Percentiles rank a stretch among this genome's conserved stretches.
Conservation (phyloP, 768 basidiomycete species). For the Termitomyces sp. region DNA sequence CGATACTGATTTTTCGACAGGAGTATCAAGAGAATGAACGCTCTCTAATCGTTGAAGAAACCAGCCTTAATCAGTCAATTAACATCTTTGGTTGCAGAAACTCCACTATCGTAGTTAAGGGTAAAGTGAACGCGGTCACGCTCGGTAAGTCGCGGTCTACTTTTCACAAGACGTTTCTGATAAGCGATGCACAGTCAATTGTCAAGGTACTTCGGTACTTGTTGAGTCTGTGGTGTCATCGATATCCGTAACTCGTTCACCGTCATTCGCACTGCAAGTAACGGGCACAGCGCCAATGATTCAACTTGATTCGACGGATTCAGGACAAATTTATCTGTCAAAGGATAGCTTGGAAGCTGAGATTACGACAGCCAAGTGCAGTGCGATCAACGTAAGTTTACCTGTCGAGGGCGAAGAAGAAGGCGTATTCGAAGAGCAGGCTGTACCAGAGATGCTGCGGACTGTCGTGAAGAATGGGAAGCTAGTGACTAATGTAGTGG, state of each 20-base stretch:
- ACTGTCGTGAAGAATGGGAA: slow-evolving; percentile 77
- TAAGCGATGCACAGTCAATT: slow-evolving; percentile 57
- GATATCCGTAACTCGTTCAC: slow-evolving; percentile 83
- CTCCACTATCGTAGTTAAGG: slow-evolving; percentile 74
- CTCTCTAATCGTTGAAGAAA: slow-evolving; percentile 66
- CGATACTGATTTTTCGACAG: slow-evolving; percentile 31
- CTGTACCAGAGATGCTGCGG: slow-evolving; percentile 95
- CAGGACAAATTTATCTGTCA: slow-evolving; percentile 91
- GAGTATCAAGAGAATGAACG: slow-evolving; percentile 88
- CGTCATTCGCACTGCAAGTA: slow-evolving; percentile 91
- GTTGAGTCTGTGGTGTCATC: slow-evolving; percentile 92
- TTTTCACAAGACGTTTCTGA: slow-evolving; percentile 1
- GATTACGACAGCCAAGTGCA: slow-evolving; percentile 93
- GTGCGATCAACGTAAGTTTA: slow-evolving; percentile 84
- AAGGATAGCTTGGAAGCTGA: slow-evolving; percentile 71
- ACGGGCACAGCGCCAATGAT: slow-evolving; percentile 88
- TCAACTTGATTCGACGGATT: slow-evolving; percentile 91
- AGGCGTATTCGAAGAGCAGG: slow-evolving; percentile 83
- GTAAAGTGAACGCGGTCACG: slow-evolving; percentile 93
- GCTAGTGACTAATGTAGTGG: slow-evolving; percentile 82
- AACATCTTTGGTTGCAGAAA: slow-evolving; percentile 92
- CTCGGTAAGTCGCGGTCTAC: slow-evolving; percentile 47
- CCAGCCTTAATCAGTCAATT: slow-evolving; percentile 75
- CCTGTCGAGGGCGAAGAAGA: slow-evolving; percentile 88
- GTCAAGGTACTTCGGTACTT: slow-evolving; percentile 80